phyloP scores from a whole-genome alignment of 257 asterid genomes.

The Catharanthus roseus region DNA sequence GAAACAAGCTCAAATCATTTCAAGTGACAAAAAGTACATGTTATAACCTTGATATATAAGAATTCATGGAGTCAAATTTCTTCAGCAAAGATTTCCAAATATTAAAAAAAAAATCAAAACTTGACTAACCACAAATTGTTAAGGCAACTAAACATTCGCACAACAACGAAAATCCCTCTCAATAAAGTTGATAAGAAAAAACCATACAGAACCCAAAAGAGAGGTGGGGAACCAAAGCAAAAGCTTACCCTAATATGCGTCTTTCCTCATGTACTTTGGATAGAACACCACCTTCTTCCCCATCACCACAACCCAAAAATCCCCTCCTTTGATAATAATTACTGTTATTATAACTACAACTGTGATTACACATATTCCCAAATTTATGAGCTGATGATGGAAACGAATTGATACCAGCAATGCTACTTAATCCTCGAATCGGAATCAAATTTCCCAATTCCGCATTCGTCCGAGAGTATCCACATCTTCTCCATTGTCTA shows the following conservation, averaged over 20 bases:
- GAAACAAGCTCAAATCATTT: slow-evolving; percentile 2
- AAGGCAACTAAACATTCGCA: neutral
- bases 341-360: slow-evolving; percentile 10
- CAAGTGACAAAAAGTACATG: neutral
- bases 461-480: slow-evolving; percentile 10
- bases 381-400: slow-evolving; percentile 22
- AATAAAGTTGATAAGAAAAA: neutral
- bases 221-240: neutral
- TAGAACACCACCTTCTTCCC: slow-evolving; percentile 56
- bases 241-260: slow-evolving; percentile 67
- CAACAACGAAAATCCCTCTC: neutral
- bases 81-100: neutral
- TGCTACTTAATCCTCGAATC: slow-evolving; percentile 45
- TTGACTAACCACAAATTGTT: neutral
- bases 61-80: neutral
- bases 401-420: slow-evolving; percentile 30
- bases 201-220: neutral
- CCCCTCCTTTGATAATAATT: slow-evolving; percentile 47
- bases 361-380: neutral
- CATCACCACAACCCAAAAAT: slow-evolving; percentile 88
- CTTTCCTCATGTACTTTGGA: slow-evolving; percentile 70
- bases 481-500: slow-evolving; percentile 24
- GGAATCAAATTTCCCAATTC: slow-evolving; percentile 26
- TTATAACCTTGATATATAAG: neutral
- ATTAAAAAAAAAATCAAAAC: neutral